Evolutionary conservation across 306 rosid genomes (phyloP).

Genomic region (Notholithocarpus densiflorus): DNA sequence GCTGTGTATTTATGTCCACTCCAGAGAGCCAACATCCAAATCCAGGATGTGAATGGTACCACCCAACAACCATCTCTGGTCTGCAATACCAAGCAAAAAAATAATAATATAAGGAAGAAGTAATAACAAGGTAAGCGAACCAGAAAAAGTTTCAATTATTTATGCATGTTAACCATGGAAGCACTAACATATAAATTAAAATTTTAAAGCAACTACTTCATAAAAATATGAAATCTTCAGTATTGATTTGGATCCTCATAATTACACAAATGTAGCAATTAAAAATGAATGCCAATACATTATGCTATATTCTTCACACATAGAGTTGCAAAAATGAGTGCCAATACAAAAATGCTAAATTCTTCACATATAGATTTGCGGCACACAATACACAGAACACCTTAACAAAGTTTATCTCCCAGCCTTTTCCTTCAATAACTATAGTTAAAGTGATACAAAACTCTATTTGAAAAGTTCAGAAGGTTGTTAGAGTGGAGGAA

Average conservation of each 20-base stretch:
- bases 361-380: background rate
- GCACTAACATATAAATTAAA: background rate
- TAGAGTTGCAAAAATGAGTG: background rate
- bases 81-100: conserved; percentile 36
- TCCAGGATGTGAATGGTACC: conserved; percentile 99
- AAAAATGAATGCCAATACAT: background rate
- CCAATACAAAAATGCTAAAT: background rate
- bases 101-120: background rate
- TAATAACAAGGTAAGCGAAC: background rate
- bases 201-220: background rate
- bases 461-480: background rate
- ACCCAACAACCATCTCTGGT: conserved; percentile 98
- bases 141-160: background rate
- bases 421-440: background rate
- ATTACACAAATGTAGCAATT: background rate
- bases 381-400: background rate
- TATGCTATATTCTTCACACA: background rate
- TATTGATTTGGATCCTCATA: background rate
- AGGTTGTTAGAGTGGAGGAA: background rate
- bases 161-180: background rate
- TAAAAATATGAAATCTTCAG: background rate
- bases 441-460: background rate
- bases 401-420: background rate
- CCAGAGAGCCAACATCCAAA: conserved; percentile 99
- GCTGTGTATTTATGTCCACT: conserved; percentile 94